These are phyloP conservation scores for Colletotrichum phormii DNA, from an alignment of 2,329 filamentous ascomycete genomes.

Conservation along the genomic window DNA sequence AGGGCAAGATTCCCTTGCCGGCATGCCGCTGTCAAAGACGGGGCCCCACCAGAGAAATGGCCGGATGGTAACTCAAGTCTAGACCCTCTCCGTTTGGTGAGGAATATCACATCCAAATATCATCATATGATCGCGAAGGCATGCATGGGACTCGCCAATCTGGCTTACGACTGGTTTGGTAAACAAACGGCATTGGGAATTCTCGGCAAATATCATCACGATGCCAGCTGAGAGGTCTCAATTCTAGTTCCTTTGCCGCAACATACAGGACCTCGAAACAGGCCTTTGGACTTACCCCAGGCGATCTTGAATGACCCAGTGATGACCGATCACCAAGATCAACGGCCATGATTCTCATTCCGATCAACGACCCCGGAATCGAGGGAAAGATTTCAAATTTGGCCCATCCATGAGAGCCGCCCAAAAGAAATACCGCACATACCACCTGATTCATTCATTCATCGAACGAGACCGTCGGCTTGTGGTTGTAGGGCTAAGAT, in stretches of 20 bases:
- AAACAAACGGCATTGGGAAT: background rate
- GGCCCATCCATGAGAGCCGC: too few species aligned
- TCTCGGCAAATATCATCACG: background rate
- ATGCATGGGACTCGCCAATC: background rate
- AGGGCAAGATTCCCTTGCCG: slow-evolving; percentile 11
- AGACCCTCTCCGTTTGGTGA: background rate
- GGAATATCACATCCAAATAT: background rate
- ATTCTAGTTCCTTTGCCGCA: background rate
- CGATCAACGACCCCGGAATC: background rate
- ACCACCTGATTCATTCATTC: background rate
- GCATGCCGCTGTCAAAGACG: slow-evolving; percentile 24
- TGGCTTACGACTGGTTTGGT: background rate
- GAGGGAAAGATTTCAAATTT: background rate
- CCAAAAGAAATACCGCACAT: background rate
- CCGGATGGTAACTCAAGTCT: background rate
- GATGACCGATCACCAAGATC: background rate
- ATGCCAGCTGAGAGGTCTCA: background rate
- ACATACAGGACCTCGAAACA: background rate
- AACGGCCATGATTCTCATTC: background rate
- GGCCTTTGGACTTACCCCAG: background rate
- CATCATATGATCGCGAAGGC: background rate
- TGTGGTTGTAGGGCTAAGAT: background rate
- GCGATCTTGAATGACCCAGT: background rate
- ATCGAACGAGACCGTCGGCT: background rate
- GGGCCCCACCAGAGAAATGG: slow-evolving; percentile 1